Conservation (phyloP, 2,329 filamentous ascomycete species). For the Cercospora brassicicola region DNA sequence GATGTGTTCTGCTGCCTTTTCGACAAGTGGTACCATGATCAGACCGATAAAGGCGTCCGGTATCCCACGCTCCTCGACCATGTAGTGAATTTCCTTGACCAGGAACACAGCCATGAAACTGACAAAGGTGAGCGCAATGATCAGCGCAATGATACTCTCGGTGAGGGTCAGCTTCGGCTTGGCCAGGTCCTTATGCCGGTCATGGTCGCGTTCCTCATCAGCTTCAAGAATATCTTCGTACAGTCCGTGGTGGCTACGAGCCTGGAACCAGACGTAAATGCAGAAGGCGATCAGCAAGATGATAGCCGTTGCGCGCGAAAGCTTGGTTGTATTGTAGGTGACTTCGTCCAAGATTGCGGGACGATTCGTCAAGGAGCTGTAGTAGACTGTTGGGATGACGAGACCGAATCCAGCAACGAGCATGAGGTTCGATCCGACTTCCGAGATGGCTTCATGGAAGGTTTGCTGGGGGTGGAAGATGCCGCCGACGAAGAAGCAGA, state of each 20-base stretch:
- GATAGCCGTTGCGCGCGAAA: slow-evolving; percentile 70
- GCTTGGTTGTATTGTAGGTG: slow-evolving; percentile 56
- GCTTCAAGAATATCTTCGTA: slow-evolving; percentile 72
- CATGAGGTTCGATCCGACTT: slow-evolving; percentile 74
- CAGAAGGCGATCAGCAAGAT: slow-evolving; percentile 69
- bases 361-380: slow-evolving; percentile 37
- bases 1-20: slow-evolving; percentile 82
- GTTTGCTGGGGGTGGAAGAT: slow-evolving; percentile 65
- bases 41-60: slow-evolving; percentile 65
- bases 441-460: slow-evolving; percentile 74
- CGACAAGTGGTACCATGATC: slow-evolving; percentile 77
- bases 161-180: slow-evolving; percentile 73
- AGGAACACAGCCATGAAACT: slow-evolving; percentile 72
- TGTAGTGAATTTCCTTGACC: slow-evolving; percentile 69
- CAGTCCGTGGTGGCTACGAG: slow-evolving; percentile 72
- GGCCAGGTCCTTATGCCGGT: slow-evolving; percentile 59
- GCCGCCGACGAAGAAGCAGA: slow-evolving; percentile 78
- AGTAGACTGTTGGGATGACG: slow-evolving; percentile 56
- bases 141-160: slow-evolving; percentile 67
- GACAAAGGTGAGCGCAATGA: slow-evolving; percentile 66
- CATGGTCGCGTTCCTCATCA: slow-evolving; percentile 68
- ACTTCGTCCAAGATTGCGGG: slow-evolving; percentile 46
- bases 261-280: slow-evolving; percentile 67
- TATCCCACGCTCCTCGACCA: slow-evolving; percentile 53
- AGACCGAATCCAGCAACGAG: slow-evolving; percentile 67